phyloP scores from a whole-genome alignment of 495 filamentous ascomycete genomes.

The Penicillium waksmanii region DNA sequence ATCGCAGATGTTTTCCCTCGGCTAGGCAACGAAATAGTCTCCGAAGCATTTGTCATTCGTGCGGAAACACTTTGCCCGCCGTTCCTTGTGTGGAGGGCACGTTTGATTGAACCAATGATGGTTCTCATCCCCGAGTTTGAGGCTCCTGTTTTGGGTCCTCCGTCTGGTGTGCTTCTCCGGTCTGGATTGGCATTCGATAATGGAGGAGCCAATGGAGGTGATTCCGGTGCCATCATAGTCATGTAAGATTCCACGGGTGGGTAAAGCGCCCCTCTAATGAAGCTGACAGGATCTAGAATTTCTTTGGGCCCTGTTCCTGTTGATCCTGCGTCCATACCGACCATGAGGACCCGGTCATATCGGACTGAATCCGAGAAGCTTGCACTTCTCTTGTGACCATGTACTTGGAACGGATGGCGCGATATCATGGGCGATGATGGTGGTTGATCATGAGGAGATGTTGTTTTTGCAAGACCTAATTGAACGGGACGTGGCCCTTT shows the following conservation, averaged over 20 bases:
- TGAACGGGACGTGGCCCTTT: slow-evolving; percentile 69
- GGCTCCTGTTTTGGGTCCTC: slow-evolving; percentile 34
- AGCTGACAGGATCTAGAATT: slow-evolving; percentile 73
- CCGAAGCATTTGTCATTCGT: slow-evolving; percentile 41
- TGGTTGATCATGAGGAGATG: slow-evolving; percentile 31
- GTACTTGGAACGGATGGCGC: slow-evolving; percentile 45
- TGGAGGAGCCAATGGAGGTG: slow-evolving; percentile 50
- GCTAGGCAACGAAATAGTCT: slow-evolving; percentile 25
- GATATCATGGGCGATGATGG: slow-evolving; percentile 35
- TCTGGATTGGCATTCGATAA: slow-evolving; percentile 26
- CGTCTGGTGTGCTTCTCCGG: slow-evolving; percentile 39
- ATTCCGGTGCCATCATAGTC: slow-evolving; percentile 66
- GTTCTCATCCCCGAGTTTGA: slow-evolving; percentile 75
- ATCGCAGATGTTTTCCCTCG: slow-evolving; percentile 49
- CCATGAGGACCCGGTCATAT: slow-evolving; percentile 67
- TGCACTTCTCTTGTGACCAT: slow-evolving; percentile 70
- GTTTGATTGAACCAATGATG: slow-evolving; percentile 83
- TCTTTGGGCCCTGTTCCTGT: slow-evolving; percentile 41
- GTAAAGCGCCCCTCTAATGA: slow-evolving; percentile 81
- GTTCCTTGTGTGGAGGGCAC: slow-evolving; percentile 77
- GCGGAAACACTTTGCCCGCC: slow-evolving; percentile 45
- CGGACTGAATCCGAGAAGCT: slow-evolving; percentile 88
- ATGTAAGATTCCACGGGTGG: slow-evolving; percentile 78
- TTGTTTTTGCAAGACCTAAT: slow-evolving; percentile 30
- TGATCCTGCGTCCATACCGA: slow-evolving; percentile 19